phyloP scores from a whole-genome alignment of 148 eudicot genomes.

The Rheum nobile region DNA sequence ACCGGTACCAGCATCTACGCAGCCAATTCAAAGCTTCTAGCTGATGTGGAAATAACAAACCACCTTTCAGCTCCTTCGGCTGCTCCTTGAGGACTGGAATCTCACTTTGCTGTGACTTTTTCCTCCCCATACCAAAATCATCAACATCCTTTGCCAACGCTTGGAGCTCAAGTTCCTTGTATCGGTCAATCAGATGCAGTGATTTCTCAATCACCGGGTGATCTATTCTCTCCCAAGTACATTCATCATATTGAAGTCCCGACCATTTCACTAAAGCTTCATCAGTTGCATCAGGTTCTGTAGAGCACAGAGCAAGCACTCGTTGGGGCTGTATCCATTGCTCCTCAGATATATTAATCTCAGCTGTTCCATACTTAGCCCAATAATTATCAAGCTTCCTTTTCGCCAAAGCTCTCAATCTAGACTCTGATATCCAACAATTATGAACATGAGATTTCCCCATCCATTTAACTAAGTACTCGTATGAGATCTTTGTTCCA shows the following conservation, averaged over 20 bases:
- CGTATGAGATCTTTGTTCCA: constrained; percentile 30
- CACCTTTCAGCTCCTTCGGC: constrained; percentile 78
- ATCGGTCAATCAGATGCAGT: constrained; percentile 48
- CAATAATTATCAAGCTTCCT: constrained; percentile 87
- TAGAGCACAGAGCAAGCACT: constrained; percentile 52
- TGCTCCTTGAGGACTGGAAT: constrained; percentile 64
- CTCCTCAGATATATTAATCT: constrained; percentile 64
- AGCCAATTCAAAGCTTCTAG: constrained; percentile 96
- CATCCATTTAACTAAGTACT: constrained; percentile 85
- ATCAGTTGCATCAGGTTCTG: constrained; percentile 39
- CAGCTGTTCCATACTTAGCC: constrained; percentile 66
- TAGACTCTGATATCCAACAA: constrained; percentile 74
- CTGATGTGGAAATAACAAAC: constrained; percentile 89
- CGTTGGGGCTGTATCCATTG: constrained; percentile 80
- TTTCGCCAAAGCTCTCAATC: constrained; percentile 68
- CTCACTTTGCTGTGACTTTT: constrained; percentile 35
- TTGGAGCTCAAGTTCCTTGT: constrained; percentile 43
- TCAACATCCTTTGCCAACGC: constrained; percentile 52
- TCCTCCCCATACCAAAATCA: constrained; percentile 20
- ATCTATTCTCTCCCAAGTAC: constrained; percentile 90
- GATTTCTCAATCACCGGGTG: constrained; percentile 49
- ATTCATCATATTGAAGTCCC: constrained; percentile 87
- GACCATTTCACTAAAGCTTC: constrained; percentile 88
- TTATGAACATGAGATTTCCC: constrained; percentile 87
- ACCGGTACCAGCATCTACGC: constrained; percentile 88